Percentiles rank a stretch among this genome's conserved stretches.
Conservation (phyloP, 305 asterid species). For the Withania somnifera region DNA sequence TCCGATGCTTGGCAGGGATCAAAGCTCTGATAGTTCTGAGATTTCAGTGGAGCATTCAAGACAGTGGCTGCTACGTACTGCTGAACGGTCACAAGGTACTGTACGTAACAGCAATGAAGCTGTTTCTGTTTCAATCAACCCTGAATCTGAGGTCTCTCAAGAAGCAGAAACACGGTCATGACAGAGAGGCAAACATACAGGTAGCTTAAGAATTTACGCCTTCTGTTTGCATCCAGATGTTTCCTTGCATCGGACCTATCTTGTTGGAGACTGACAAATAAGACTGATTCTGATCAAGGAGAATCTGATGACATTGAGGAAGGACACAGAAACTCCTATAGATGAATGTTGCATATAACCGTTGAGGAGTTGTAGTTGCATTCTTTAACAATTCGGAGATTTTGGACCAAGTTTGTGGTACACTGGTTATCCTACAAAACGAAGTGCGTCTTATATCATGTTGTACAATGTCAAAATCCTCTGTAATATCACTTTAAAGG, state of each 20-base stretch:
- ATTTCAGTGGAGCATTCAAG: slow-evolving; percentile 43
- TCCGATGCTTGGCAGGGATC: slow-evolving; percentile 19
- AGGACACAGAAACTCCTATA: neutral
- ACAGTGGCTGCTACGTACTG: slow-evolving; percentile 46
- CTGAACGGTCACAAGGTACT: slow-evolving; percentile 18
- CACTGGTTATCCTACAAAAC: neutral
- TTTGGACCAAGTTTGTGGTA: neutral
- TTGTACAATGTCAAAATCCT: too few species aligned
- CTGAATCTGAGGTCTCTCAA: slow-evolving; percentile 22
- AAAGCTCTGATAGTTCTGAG: slow-evolving; percentile 36
- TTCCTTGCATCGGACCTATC: neutral
- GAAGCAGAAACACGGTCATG: slow-evolving; percentile 30
- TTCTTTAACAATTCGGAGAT: neutral
- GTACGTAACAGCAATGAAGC: slow-evolving; percentile 13
- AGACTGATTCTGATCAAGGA: neutral
- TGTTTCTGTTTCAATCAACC: slow-evolving; percentile 24
- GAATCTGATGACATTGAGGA: neutral
- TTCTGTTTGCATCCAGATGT: neutral
- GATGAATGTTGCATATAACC: neutral
- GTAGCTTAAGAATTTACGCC: neutral
- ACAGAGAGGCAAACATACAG: neutral
- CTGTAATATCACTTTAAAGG: too few species aligned
- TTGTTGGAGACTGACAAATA: neutral
- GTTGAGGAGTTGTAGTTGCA: neutral
- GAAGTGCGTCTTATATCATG: neutral